Evolutionary conservation across 305 asterid species (phyloP).

Genomic region (Vinca major): DNA sequence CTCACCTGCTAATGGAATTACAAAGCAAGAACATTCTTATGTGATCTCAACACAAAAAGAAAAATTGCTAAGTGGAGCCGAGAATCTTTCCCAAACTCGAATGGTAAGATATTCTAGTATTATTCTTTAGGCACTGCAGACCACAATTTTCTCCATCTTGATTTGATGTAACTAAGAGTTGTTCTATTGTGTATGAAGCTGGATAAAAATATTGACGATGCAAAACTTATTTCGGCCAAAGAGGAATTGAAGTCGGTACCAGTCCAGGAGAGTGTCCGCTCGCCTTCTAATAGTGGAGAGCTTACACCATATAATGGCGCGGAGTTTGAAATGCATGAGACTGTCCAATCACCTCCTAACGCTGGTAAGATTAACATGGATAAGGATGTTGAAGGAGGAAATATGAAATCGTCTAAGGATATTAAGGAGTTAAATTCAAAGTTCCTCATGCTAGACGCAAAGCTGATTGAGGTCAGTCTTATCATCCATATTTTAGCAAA

Average conservation of each 20-base stretch:
- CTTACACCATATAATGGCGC: constrained; percentile 15
- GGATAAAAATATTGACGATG: constrained; percentile 28
- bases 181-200: constrained; percentile 26
- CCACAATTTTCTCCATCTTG: neutral
- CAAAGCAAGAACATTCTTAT: constrained; percentile 44
- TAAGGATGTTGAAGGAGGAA: constrained; percentile 31
- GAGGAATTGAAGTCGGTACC: constrained; percentile 33
- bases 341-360: constrained; percentile 24
- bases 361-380: constrained; percentile 14
- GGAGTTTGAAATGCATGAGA: constrained; percentile 24
- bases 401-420: constrained; percentile 35
- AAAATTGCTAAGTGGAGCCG: constrained; percentile 39
- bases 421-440: constrained; percentile 48
- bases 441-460: constrained; percentile 40
- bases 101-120: constrained; percentile 30
- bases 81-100: constrained; percentile 35
- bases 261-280: constrained; percentile 24
- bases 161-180: constrained; percentile 3
- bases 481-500: neutral
- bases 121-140: no score
- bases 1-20: constrained; percentile 48
- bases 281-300: constrained; percentile 21
- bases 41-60: constrained; percentile 29
- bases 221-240: constrained; percentile 12
- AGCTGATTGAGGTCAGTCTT: constrained; percentile 58